Percentiles rank a stretch among this genome's conserved stretches.
Conservation (phyloP, 345 rosid species). For the Laguncularia racemosa region DNA sequence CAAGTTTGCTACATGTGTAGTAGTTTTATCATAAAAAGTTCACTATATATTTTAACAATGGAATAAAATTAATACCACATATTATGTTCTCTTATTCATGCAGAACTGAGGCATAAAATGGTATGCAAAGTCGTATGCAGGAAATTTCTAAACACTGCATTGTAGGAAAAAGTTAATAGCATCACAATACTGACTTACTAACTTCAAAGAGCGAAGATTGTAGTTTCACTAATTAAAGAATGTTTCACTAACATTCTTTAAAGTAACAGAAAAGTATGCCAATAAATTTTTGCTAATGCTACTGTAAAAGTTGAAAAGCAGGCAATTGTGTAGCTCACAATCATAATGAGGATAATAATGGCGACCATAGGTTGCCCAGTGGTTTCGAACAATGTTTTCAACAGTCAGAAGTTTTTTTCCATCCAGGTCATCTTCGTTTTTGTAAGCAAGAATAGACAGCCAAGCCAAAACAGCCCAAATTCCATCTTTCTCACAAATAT, state of each 20-base stretch:
- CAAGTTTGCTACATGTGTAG: too few species aligned
- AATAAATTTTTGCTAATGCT: neutral
- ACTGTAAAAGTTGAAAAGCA: neutral
- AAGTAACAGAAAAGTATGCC: constrained; percentile 12
- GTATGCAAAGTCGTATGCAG: too few species aligned
- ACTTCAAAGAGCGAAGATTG: constrained; percentile 74
- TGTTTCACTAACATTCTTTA: constrained; percentile 93
- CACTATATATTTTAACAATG: too few species aligned
- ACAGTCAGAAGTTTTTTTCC: constrained; percentile 78
- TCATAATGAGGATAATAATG: constrained; percentile 98
- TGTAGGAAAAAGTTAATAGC: neutral
- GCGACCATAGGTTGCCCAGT: constrained; percentile 90
- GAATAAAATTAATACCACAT: too few species aligned
- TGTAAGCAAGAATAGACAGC: constrained; percentile 87
- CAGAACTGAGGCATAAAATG: too few species aligned
- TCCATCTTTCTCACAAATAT: constrained; percentile 97
- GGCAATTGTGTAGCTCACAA: constrained; percentile 58
- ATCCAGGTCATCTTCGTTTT: constrained; percentile 55
- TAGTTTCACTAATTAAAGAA: constrained; percentile 70
- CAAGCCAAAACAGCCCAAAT: constrained; percentile 99
- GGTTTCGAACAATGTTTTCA: constrained; percentile 87
- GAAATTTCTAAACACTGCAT: too few species aligned
- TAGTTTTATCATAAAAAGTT: too few species aligned
- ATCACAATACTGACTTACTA: constrained; percentile 42
- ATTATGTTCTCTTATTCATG: too few species aligned